A percentile compares a stretch with the other conserved stretches of the same genome.
Conservation (phyloP, 306 rosid species). For the Luffa aegyptiaca region DNA sequence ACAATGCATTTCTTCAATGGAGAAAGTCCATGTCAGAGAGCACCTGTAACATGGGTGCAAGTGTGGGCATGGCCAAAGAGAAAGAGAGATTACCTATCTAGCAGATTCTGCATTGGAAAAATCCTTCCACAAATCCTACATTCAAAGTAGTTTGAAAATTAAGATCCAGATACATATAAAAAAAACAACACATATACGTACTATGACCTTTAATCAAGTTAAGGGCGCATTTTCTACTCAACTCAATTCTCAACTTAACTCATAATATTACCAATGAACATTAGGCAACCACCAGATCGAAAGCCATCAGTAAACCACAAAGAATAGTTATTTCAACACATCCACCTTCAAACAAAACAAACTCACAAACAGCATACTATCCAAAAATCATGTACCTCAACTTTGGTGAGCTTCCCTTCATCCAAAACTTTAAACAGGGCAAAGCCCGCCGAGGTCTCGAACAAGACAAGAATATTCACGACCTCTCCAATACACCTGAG, state of each 20-base stretch:
- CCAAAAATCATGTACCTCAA: slow-evolving; percentile 37
- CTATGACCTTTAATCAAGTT: background rate
- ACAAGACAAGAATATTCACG: slow-evolving; percentile 53
- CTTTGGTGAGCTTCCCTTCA: slow-evolving; percentile 71
- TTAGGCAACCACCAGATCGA: background rate
- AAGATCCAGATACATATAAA: background rate
- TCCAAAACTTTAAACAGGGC: slow-evolving; percentile 70
- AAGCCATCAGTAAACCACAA: background rate
- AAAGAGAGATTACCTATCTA: slow-evolving; percentile 42
- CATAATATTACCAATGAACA: background rate
- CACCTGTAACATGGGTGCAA: background rate
- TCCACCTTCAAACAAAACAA: background rate
- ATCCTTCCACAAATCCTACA: slow-evolving; percentile 59
- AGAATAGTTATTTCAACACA: background rate
- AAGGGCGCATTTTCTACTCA: background rate
- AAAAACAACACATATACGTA: background rate
- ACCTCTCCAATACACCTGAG: slow-evolving; percentile 23
- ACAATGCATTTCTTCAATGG: background rate
- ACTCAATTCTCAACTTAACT: too few relatives aligned
- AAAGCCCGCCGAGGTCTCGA: slow-evolving; percentile 72
- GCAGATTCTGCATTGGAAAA: slow-evolving; percentile 63
- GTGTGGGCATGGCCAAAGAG: too few relatives aligned
- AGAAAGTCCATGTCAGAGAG: background rate
- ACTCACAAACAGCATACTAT: background rate
- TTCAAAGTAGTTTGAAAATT: background rate